Base-by-base conservation (phyloP, 1,284 basidiomycete species). In the Thecaphora frezii region DNA sequence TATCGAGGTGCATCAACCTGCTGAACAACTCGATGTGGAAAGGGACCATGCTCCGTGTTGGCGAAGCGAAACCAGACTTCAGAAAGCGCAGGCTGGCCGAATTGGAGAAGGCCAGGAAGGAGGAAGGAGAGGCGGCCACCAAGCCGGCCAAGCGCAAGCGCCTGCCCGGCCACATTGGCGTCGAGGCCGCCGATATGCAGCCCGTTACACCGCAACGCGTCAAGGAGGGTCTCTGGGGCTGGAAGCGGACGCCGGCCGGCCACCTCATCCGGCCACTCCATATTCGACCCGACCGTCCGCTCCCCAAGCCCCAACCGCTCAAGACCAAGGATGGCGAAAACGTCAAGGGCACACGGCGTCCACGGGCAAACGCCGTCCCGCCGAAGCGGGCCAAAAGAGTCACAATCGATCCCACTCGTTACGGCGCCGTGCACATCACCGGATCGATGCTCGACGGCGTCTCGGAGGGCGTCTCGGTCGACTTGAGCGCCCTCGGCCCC, bases 11-110 rank as follows among this genome's bases (percentile, higher is more conserved):
- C 49, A 60, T 73, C 43, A 72, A 69, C 30, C 44, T 67, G 9
- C 50, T 78, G 3, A 69, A 62, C 19, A 71, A 71, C 18, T 68
- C 73, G 18, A 63, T 70, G 19, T 78, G 76, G 76, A 77, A 76
- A 28, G 73, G 72, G 3, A 55, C 66, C 10, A 75, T 66, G 24
- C 51, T 78, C 1, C 64, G 74, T 16, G 62, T 77, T 13, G 74
- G 69, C 14, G 60, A 70, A 30, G 76, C 76, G 4, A 69, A 63
- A 28, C 71, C 71, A 2, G 57, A 68, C 28, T 67, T 44, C 41
- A 46, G 55, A 13, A 54, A 62, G 45, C 60, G 64, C 9, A 49
- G 53, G 43, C 36, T 44, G 25, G 43, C 53, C 7, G 23, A 45
- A 5, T 13, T 46, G 23, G 65, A 70, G 25, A 47, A 54, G 40